These are phyloP conservation scores for Trichoderma sp. DNA, from an alignment of 2,329 filamentous ascomycete genomes.

Conservation along the genomic window DNA sequence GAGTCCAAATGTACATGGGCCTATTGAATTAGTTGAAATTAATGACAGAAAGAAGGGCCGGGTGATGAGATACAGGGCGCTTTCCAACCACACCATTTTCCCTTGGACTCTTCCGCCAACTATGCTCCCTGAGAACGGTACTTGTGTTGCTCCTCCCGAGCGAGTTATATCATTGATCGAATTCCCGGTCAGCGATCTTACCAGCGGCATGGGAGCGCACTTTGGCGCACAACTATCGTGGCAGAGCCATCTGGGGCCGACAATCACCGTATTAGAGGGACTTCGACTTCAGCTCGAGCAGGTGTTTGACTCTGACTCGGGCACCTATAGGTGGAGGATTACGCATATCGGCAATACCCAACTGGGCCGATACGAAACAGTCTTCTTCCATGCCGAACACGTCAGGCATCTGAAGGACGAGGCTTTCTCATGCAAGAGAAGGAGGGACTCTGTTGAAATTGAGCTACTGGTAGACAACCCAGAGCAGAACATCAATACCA, in stretches of 20 bases:
- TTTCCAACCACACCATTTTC: slow-evolving; percentile 81
- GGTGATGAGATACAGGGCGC: slow-evolving; percentile 50
- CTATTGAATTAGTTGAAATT: slow-evolving; percentile 43
- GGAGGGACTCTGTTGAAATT: slow-evolving; percentile 73
- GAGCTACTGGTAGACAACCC: slow-evolving; percentile 56
- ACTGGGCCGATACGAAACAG: slow-evolving; percentile 84
- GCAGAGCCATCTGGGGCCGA: slow-evolving; percentile 47
- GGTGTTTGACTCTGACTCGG: slow-evolving; percentile 55
- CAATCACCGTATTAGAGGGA: slow-evolving; percentile 57
- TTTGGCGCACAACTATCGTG: slow-evolving; percentile 43
- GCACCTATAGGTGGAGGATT: slow-evolving; percentile 65
- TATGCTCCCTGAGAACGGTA: slow-evolving; percentile 75
- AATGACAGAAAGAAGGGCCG: slow-evolving; percentile 54
- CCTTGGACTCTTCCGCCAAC: slow-evolving; percentile 87
- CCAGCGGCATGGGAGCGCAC: slow-evolving; percentile 40
- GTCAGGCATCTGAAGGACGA: slow-evolving; percentile 79
- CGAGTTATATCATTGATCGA: slow-evolving; percentile 72
- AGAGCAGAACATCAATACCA: slow-evolving; percentile 27
- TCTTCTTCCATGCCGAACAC: slow-evolving; percentile 77
- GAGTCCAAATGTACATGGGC: slow-evolving; percentile 66
- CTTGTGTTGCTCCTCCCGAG: slow-evolving; percentile 72
- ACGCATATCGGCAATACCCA: slow-evolving; percentile 80
- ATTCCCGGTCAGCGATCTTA: slow-evolving; percentile 56
- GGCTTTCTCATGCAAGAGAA: slow-evolving; percentile 78
- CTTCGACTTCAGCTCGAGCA: slow-evolving; percentile 69